Evolutionary conservation across 495 filamentous ascomycete genomes (phyloP).

Genomic region (Hypoxylon cercidicola): DNA sequence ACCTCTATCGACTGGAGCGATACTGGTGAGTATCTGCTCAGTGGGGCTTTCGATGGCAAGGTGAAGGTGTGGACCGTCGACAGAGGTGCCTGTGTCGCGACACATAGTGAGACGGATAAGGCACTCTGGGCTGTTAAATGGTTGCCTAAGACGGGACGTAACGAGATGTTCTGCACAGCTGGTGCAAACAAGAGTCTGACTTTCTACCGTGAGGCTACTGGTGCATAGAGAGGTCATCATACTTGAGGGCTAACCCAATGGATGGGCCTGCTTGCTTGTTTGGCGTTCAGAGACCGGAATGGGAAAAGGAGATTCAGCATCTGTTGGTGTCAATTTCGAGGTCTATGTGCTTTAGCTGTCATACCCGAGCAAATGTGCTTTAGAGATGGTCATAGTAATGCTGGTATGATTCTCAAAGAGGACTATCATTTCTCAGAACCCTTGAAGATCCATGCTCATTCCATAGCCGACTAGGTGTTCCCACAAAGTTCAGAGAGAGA

Average conservation of each 20-base stretch:
- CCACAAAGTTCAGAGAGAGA: too few species aligned
- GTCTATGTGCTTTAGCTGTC: slow-evolving; percentile 12
- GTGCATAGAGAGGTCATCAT: slow-evolving; percentile 56
- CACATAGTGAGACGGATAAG: slow-evolving; percentile 88
- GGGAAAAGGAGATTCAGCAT: slow-evolving; percentile 31
- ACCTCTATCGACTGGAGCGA: slow-evolving; percentile 90
- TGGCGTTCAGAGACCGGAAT: slow-evolving; percentile 42
- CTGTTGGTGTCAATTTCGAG: slow-evolving; percentile 5
- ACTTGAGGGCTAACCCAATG: not conserved
- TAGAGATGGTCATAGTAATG: not conserved
- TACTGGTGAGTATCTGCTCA: slow-evolving; percentile 92
- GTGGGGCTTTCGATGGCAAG: slow-evolving; percentile 89
- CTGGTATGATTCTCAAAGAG: not conserved
- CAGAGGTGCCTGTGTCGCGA: slow-evolving; percentile 83
- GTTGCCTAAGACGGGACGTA: slow-evolving; percentile 77
- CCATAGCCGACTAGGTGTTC: too few species aligned
- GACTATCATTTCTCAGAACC: too few species aligned
- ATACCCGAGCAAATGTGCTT: not conserved
- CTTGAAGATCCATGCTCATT: too few species aligned
- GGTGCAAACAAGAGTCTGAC: slow-evolving; percentile 82
- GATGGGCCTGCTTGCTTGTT: slow-evolving; percentile 7
- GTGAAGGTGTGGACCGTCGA: slow-evolving; percentile 95
- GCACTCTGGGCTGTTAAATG: slow-evolving; percentile 88
- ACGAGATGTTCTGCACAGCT: slow-evolving; percentile 86
- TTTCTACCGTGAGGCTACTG: slow-evolving; percentile 93